Conservation (phyloP, 1,284 basidiomycete genomes). For the Phlebopus sp. region DNA sequence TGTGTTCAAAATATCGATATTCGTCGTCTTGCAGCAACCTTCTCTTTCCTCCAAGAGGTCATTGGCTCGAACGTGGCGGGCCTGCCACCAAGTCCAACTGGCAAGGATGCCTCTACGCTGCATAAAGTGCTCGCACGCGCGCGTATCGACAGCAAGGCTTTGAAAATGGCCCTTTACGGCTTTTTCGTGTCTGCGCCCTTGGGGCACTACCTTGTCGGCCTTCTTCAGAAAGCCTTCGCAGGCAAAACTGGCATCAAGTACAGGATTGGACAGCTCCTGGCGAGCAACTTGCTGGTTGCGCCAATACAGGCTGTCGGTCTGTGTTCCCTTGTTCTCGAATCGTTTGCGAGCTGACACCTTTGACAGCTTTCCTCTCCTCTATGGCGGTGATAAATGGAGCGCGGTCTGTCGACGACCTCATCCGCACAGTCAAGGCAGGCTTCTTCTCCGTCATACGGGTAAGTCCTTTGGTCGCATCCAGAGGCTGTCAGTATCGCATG, state of each 20-base stretch:
- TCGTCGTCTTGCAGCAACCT: slow-evolving; percentile 41
- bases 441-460: slow-evolving; percentile 78
- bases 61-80: slow-evolving; percentile 71
- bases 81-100: slow-evolving; percentile 45
- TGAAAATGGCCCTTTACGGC: slow-evolving; percentile 85
- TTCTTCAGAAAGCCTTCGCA: slow-evolving; percentile 73
- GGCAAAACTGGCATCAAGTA: slow-evolving; percentile 70
- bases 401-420: slow-evolving; percentile 60
- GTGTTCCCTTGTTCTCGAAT: slow-evolving; percentile 25
- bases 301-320: slow-evolving; percentile 74
- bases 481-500: slow-evolving; percentile 2
- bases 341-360: not conserved
- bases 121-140: slow-evolving; percentile 51
- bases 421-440: slow-evolving; percentile 69
- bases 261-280: slow-evolving; percentile 73
- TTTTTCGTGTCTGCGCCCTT: slow-evolving; percentile 84
- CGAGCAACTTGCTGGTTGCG: slow-evolving; percentile 75
- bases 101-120: slow-evolving; percentile 54
- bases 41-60: slow-evolving; percentile 80
- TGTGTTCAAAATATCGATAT: slow-evolving; percentile 2
- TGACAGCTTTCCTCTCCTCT: slow-evolving; percentile 60
- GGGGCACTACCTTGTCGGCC: slow-evolving; percentile 69
- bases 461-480: slow-evolving; percentile 16
- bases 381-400: slow-evolving; percentile 88
- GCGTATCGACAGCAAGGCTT: slow-evolving; percentile 61